phyloP scores from a whole-genome alignment of 768 basidiomycete species.

The Boletus pseudopeckii region DNA sequence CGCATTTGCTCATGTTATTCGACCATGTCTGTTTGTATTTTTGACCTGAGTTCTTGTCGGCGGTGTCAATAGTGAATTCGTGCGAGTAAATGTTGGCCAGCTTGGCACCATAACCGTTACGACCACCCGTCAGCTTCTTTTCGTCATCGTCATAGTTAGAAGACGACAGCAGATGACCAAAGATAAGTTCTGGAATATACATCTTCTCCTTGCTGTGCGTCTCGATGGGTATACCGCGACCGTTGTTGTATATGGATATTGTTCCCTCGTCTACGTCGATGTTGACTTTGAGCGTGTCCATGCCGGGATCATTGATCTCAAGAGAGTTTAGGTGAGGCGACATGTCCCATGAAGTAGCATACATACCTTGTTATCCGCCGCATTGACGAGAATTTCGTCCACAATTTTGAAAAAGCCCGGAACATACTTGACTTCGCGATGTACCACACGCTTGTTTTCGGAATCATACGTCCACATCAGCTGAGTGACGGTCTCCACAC shows the following conservation, averaged over 20 bases:
- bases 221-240: conserved; percentile 94
- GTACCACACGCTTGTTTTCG: conserved; percentile 77
- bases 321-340: neutral
- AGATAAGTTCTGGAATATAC: conserved; percentile 96
- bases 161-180: conserved; percentile 89
- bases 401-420: conserved; percentile 99
- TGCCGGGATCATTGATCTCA: conserved; percentile 86
- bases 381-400: conserved; percentile 98
- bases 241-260: conserved; percentile 95
- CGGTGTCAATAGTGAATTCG: conserved; percentile 95
- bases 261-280: conserved; percentile 80
- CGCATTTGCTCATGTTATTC: conserved; percentile 87
- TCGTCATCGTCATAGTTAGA: conserved; percentile 99
- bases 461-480: conserved; percentile 93
- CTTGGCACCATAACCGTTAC: conserved; percentile 98
- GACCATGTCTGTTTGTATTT: conserved; percentile 97
- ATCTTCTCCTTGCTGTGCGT: conserved; percentile 91
- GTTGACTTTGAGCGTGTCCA: conserved; percentile 88
- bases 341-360: neutral
- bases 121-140: conserved; percentile 96
- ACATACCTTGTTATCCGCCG: conserved; percentile 95
- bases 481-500: conserved; percentile 84
- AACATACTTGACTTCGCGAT: conserved; percentile 83
- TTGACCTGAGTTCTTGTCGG: conserved; percentile 77
- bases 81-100: conserved; percentile 97